A percentile compares a stretch with the other conserved stretches of the same genome.
These are phyloP conservation scores for Dalbergia cultrata DNA, from an alignment of 306 rosid species.

Conservation along the genomic window DNA sequence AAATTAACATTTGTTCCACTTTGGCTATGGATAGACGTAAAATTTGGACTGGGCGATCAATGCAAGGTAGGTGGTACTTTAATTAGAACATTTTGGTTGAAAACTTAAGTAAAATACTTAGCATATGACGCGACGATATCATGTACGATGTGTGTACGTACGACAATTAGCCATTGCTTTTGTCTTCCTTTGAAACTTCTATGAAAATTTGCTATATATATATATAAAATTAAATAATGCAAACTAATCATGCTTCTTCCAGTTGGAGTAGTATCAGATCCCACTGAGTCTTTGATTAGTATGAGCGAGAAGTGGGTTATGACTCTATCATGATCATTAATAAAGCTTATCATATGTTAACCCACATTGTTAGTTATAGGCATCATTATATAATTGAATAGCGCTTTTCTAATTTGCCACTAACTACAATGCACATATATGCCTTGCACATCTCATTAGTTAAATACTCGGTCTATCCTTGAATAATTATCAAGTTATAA, in stretches of 20 bases:
- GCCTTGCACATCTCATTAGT: background rate
- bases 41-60: conserved; percentile 8
- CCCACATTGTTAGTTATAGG: background rate
- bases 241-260: conserved; percentile 22
- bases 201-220: conserved; percentile 23
- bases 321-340: background rate
- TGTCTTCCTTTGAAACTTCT: background rate
- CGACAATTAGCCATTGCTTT: too few species aligned
- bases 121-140: too few species aligned
- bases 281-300: conserved; percentile 42
- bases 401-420: too few species aligned
- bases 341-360: conserved; percentile 26
- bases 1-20: conserved; percentile 2
- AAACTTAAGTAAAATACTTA: too few species aligned
- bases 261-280: conserved; percentile 35
- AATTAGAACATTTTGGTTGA: background rate
- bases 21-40: background rate
- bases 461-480: too few species aligned
- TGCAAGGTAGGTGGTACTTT: conserved; percentile 29
- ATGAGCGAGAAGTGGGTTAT: conserved; percentile 24
- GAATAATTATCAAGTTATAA: too few species aligned
- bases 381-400: too few species aligned
- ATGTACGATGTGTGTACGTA: too few species aligned
- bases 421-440: background rate
- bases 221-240: too few species aligned